phyloP scores from a whole-genome alignment of 1,284 basidiomycete genomes.

The Trichosporon ovoides region DNA sequence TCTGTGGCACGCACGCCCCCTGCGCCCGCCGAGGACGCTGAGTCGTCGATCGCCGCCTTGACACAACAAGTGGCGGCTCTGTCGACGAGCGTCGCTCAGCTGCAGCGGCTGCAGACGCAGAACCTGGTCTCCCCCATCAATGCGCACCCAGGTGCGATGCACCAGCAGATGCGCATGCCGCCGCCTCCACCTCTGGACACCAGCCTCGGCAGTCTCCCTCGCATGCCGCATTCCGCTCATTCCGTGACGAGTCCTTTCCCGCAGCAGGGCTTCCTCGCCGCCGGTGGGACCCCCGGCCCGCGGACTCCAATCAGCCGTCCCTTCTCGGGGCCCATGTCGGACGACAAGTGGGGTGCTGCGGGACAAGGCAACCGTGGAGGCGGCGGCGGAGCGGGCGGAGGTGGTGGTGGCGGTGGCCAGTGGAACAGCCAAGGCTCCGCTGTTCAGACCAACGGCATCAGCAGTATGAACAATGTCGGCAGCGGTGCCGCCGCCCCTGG shows the following conservation, averaged over 20 bases:
- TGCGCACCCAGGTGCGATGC: neutral
- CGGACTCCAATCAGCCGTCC: slow-evolving; percentile 18
- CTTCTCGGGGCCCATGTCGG: slow-evolving; percentile 13
- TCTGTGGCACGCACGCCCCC: slow-evolving; percentile 10
- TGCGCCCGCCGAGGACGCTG: neutral
- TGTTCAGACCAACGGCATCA: slow-evolving; percentile 12
- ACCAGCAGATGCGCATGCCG: slow-evolving; percentile 5
- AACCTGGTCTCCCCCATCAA: slow-evolving; percentile 9
- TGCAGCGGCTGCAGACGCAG: slow-evolving; percentile 46
- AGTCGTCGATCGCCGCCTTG: slow-evolving; percentile 56
- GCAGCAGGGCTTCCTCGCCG: slow-evolving; percentile 3
- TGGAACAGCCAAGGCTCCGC: slow-evolving; percentile 16
- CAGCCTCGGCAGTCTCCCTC: neutral
- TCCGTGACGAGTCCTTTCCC: slow-evolving; percentile 2
- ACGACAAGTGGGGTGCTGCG: slow-evolving; percentile 20
- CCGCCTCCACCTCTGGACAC: slow-evolving; percentile 14
- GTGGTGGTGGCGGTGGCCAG: slow-evolving; percentile 6
- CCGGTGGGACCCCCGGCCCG: slow-evolving; percentile 4
- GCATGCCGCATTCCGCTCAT: slow-evolving; percentile 1
- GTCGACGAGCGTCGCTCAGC: slow-evolving; percentile 78
- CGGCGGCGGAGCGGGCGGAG: slow-evolving; percentile 5
- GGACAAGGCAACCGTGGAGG: slow-evolving; percentile 8
- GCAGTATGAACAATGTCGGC: slow-evolving; percentile 4
- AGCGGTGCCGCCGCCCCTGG: slow-evolving; percentile 56
- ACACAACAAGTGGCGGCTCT: slow-evolving; percentile 73